Base-by-base conservation (phyloP, 371 early-diverging fungal species). In the Mortierella sp. region DNA sequence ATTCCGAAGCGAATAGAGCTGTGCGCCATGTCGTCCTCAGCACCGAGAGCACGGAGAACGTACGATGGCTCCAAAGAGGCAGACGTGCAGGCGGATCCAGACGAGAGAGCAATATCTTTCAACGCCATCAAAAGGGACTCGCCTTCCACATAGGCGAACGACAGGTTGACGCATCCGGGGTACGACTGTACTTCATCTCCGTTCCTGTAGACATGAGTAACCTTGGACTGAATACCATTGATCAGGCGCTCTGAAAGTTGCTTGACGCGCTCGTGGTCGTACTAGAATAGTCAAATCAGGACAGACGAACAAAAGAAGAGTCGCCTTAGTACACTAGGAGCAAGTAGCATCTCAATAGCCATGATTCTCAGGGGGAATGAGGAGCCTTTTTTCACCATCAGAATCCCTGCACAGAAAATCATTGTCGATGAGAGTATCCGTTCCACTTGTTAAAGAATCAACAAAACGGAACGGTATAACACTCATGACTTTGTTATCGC, bases 121-220 rank as follows among this genome's bases (percentile, higher is more conserved):
- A 99, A 92, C 0, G 99, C 99, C 99, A 99, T 99, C 74, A 99
- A 89, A 58, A 99, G 94, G 1, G 99, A 98, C 91, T 99, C 99
- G 75, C 99, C 99, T 91, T 99, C 99, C 31, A 99, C 98, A 90
- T 98, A 99, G 5, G 99, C 96, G 88, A 99, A 99, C n/a, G 99
- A 99, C 71, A 99, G 90, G 88, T 99, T 99, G 79, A 99, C 95
- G 89, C 99, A 99, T 47, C 99, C 98, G 14, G 97, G 97, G 84
- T 97, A 98, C n/a, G 91, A 89, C 21, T 92, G 87, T 28, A 92
- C 92, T 19, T 95, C 92, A 80, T 97, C 97, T 70, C 99, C 99
- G 82, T 99, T 99, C 57, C 97, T 95, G 76, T 95, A 92, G 0
- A 98, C 97, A 82, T 97, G 92, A 42, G 91, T 88, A 16, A 99